phyloP scores from a whole-genome alignment of 257 asterid species.

The Echium plantagineum region DNA sequence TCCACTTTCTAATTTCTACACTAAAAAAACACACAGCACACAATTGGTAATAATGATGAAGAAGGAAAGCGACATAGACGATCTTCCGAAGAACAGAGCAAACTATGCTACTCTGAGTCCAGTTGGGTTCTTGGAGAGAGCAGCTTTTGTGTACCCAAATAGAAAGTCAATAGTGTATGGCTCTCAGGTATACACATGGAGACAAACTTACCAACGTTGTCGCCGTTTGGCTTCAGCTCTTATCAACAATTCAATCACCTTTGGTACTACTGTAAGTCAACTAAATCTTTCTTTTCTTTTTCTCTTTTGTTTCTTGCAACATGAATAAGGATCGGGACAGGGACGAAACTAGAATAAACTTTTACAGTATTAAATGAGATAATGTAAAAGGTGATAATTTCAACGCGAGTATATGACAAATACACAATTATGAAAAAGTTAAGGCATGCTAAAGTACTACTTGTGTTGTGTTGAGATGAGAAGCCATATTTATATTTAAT shows the following conservation, averaged over 20 bases:
- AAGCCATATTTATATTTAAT: too few relatives aligned
- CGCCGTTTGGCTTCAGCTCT: constrained; percentile 96
- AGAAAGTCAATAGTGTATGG: constrained; percentile 69
- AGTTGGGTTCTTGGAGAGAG: constrained; percentile 68
- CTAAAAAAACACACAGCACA: too few relatives aligned
- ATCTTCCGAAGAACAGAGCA: constrained; percentile 75
- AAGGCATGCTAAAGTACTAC: too few relatives aligned
- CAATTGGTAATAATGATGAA: constrained; percentile 15
- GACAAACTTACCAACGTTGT: constrained; percentile 81
- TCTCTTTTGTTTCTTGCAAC: too few relatives aligned
- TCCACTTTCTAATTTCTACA: neutral
- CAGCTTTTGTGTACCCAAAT: constrained; percentile 65
- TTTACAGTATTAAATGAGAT: too few relatives aligned
- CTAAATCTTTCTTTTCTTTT: too few relatives aligned
- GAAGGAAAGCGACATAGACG: constrained; percentile 65
- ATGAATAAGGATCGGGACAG: too few relatives aligned
- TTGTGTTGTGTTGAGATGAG: too few relatives aligned
- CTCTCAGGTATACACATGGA: constrained; percentile 62
- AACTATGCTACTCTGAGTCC: constrained; percentile 78
- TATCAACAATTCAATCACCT: constrained; percentile 42
- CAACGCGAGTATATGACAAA: too few relatives aligned
- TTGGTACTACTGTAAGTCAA: constrained; percentile 61
- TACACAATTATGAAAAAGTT: too few relatives aligned
- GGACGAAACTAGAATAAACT: too few relatives aligned
- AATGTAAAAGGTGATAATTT: too few relatives aligned